Conservation (phyloP, 1,139 yeast species). For the Suhomyces yuchorum region DNA sequence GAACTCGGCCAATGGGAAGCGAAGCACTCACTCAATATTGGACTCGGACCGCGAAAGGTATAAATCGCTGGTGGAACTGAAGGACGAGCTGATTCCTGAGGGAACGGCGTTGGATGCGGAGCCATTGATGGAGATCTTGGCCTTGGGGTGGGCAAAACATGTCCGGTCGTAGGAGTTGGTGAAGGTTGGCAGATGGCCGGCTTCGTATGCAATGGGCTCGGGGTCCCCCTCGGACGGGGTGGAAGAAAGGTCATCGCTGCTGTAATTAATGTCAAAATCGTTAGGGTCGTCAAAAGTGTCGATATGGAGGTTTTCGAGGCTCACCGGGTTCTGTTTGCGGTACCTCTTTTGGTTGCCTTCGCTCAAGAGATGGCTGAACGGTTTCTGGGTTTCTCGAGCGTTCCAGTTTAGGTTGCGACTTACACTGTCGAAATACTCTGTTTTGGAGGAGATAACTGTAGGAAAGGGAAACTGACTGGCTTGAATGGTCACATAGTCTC, state of each 20-base stretch:
- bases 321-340: conserved; percentile 16
- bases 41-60: conserved; percentile 1
- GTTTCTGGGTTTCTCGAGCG: conserved; percentile 76
- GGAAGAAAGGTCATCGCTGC: conserved; percentile 18
- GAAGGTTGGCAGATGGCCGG: conserved; percentile 17
- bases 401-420: conserved; percentile 87
- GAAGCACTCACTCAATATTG: not conserved
- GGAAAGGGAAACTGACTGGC: conserved; percentile 88
- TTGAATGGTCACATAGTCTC: conserved; percentile 74
- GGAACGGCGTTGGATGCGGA: not conserved
- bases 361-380: conserved; percentile 59
- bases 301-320: conserved; percentile 15
- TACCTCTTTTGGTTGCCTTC: conserved; percentile 42
- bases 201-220: conserved; percentile 14
- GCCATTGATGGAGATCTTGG: conserved; percentile 23
- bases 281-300: conserved; percentile 20
- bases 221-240: conserved; percentile 18
- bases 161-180: conserved; percentile 30
- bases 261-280: conserved; percentile 32
- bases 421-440: conserved; percentile 82
- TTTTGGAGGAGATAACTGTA: conserved; percentile 71
- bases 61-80: conserved; percentile 2
- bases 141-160: conserved; percentile 46
- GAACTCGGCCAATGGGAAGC: no score
- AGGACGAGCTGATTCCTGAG: not conserved